Conservation (phyloP, 768 basidiomycete species). For the Mycena latifolia region DNA sequence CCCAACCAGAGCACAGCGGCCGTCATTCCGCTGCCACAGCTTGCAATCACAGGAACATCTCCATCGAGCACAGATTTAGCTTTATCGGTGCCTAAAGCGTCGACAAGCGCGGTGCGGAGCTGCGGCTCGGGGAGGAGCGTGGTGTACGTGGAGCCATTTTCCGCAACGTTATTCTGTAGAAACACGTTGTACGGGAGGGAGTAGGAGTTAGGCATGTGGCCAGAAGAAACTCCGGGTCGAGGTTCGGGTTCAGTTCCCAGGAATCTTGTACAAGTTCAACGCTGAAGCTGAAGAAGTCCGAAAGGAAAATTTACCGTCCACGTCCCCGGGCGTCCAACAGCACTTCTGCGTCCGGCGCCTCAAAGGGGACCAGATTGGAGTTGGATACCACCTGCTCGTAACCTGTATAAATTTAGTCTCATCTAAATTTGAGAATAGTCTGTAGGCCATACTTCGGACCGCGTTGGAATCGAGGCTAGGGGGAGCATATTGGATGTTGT, state of each 20-base stretch:
- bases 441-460: conserved; percentile 60
- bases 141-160: conserved; percentile 63
- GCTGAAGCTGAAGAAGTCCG: not conserved
- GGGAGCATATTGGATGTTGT: conserved; percentile 57
- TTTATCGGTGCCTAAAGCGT: conserved; percentile 71
- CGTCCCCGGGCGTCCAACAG: conserved; percentile 90
- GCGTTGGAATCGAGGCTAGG: conserved; percentile 64
- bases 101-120: conserved; percentile 69
- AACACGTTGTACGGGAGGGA: conserved; percentile 89
- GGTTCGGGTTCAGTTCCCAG: conserved; percentile 90
- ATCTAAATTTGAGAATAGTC: conserved; percentile 16
- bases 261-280: conserved; percentile 62
- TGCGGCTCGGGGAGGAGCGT: conserved; percentile 70
- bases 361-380: conserved; percentile 59
- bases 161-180: conserved; percentile 58
- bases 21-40: conserved; percentile 99
- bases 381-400: conserved; percentile 89
- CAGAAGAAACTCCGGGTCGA: conserved; percentile 86
- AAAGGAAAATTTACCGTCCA: conserved; percentile 69
- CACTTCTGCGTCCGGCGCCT: conserved; percentile 65
- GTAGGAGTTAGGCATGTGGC: conserved; percentile 91
- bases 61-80: conserved; percentile 72
- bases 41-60: conserved; percentile 72
- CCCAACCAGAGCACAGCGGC: conserved; percentile 95
- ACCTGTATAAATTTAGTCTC: conserved; percentile 52